Base-by-base conservation (phyloP, 2,329 filamentous ascomycete genomes). In the Calonectria pauciramosa region DNA sequence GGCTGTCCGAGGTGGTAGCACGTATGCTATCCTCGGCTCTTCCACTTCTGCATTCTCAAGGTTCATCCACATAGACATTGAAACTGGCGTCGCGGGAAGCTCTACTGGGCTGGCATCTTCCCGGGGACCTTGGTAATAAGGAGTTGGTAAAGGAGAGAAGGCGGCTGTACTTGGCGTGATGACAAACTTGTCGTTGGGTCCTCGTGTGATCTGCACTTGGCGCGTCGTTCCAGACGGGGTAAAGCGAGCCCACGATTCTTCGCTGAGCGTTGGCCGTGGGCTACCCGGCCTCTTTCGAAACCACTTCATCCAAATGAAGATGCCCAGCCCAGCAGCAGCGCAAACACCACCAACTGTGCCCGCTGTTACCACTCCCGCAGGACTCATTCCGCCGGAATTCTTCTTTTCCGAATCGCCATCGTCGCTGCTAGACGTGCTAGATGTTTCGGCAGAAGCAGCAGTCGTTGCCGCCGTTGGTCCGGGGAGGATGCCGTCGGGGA, bases 301-400 rank as follows among this genome's bases (percentile, higher is more conserved):
- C 77, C 77, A 81, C 66, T 78, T 80, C 65, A 81, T 68, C 80
- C 80, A 81, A 26, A 81, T 41, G 52, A 81, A 78, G 51, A 81
- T 74, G 16, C 79, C 78, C 30, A 81, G 60, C 18, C 75, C 80
- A 26, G 74, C 72, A 44, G 77, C 41, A 38, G 73, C 77, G 52
- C 79, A 81, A 36, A 81, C 75, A 16, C 80, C 80, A 23, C 75
- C 80, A 44, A 81, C 77, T 26, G 79, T 80, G 59, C 73, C 70
- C 1, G 77, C 80, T 28, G 77, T 76, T n/a, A 81, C 77, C 18
- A 73, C 73, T 16, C 80, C 80, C 20, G 75, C 78, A 64, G 79
- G 76, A 11, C 70, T 71, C n/a, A 75, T 64, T 6, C 66, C 73
- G 14, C 68, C 70, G 6, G 51, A 56, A 4, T 72, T 44, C 18